Percentiles rank a stretch among this genome's conserved stretches.
Evolutionary conservation across 306 rosid genomes (phyloP).

Genomic region (Quercus variabilis): DNA sequence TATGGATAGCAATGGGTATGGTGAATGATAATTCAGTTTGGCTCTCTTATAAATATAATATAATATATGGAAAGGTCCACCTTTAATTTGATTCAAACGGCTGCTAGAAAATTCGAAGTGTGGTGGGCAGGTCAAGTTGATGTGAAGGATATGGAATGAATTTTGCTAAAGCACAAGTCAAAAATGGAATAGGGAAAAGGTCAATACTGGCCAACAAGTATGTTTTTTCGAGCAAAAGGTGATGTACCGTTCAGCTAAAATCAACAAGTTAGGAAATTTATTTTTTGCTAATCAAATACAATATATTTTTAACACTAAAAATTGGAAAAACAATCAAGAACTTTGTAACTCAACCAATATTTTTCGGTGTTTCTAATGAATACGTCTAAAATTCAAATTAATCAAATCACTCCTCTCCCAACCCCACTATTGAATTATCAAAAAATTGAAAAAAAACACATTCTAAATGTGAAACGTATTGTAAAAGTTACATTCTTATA

Average conservation of each 20-base stretch:
- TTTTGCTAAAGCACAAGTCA: background rate
- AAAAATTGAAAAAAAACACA: too few species aligned
- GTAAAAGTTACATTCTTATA: too few species aligned
- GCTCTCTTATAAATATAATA: too few species aligned
- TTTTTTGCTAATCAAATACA: background rate
- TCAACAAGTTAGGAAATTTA: background rate
- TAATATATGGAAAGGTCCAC: background rate
- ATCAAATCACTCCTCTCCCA: too few species aligned
- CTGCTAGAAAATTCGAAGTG: background rate
- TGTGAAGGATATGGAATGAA: background rate
- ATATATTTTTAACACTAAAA: background rate
- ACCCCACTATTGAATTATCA: too few species aligned
- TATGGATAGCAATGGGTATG: too few species aligned
- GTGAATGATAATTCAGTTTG: too few species aligned
- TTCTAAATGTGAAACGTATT: too few species aligned
- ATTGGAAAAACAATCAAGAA: too few species aligned
- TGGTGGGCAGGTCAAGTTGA: background rate
- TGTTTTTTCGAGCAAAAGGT: background rate
- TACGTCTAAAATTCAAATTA: too few species aligned
- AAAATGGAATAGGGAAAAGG: background rate
- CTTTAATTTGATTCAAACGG: background rate
- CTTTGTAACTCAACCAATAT: too few species aligned
- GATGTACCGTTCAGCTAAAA: background rate
- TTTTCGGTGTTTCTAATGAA: too few species aligned
- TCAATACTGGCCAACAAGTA: background rate